Evolutionary conservation across 257 asterid species (phyloP).

Genomic region (Primulina huaijiensis): DNA sequence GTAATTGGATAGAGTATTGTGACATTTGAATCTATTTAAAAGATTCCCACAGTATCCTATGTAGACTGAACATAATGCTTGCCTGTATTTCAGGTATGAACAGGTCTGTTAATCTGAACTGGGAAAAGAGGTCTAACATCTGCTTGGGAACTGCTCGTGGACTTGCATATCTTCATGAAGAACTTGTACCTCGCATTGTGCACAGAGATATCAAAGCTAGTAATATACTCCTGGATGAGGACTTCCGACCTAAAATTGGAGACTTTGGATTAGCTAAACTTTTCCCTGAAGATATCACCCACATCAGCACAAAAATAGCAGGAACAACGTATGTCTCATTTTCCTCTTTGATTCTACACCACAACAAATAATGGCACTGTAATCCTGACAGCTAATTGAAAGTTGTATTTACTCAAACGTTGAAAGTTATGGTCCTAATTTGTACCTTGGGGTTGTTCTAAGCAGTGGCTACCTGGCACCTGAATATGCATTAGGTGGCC

Average conservation of each 20-base stretch:
- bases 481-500: slow-evolving; percentile 92
- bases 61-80: slow-evolving; percentile 21
- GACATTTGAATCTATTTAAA: slow-evolving; percentile 18
- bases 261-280: slow-evolving; percentile 95
- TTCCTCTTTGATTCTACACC: slow-evolving; percentile 26
- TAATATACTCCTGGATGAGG: slow-evolving; percentile 68
- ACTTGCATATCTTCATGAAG: slow-evolving; percentile 86
- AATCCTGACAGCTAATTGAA: slow-evolving; percentile 1
- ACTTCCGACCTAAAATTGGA: slow-evolving; percentile 82
- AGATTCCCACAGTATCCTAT: slow-evolving; percentile 5
- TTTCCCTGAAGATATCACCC: slow-evolving; percentile 86
- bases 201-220: slow-evolving; percentile 96
- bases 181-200: slow-evolving; percentile 71
- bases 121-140: slow-evolving; percentile 68
- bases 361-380: slow-evolving; percentile 10
- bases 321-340: slow-evolving; percentile 72
- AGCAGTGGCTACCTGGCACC: slow-evolving; percentile 97
- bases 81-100: slow-evolving; percentile 43
- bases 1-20: slow-evolving; percentile 33
- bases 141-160: slow-evolving; percentile 82
- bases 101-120: slow-evolving; percentile 48
- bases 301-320: slow-evolving; percentile 88
- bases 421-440: slow-evolving; percentile 18
- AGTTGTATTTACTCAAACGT: neutral
- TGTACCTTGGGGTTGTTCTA: slow-evolving; percentile 26